phyloP scores from a whole-genome alignment of 768 basidiomycete genomes.

The Candolleomyces aberdarensis region DNA sequence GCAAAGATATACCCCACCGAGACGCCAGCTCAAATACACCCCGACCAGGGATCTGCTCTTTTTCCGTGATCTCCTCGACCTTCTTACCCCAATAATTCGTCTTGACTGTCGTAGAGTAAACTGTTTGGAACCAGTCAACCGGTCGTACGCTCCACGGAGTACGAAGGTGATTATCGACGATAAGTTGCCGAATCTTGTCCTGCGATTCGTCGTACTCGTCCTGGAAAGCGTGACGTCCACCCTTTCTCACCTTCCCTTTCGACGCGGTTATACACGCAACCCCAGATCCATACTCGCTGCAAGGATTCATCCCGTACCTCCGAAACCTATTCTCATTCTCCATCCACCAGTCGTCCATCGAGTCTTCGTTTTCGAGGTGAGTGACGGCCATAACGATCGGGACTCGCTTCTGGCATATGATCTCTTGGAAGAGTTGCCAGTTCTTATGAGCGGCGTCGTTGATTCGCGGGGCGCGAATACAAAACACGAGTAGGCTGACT shows the following conservation, averaged over 20 bases:
- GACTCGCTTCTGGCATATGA: conserved; percentile 36
- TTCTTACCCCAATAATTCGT: not conserved
- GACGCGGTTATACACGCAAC: conserved; percentile 38
- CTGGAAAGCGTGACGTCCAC: not conserved
- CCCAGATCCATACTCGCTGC: conserved; percentile 7
- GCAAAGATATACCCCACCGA: no score
- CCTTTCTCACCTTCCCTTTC: conserved; percentile 18
- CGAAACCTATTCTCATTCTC: conserved; percentile 25
- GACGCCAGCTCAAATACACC: no score
- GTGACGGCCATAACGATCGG: conserved; percentile 37
- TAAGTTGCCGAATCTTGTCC: not conserved
- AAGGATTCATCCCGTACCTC: conserved; percentile 21
- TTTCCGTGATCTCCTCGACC: no score
- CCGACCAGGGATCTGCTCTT: no score
- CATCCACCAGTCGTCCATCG: conserved; percentile 26
- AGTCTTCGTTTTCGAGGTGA: conserved; percentile 19
- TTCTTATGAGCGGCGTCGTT: conserved; percentile 31
- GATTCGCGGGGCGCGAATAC: conserved; percentile 37
- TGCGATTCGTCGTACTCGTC: not conserved
- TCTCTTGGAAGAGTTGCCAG: conserved; percentile 34
- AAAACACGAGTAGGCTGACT: conserved; percentile 39
- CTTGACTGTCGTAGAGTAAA: not conserved
- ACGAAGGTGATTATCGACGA: not conserved
- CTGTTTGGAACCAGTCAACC: not conserved
- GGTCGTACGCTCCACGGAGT: not conserved